Evolutionary conservation across 1,284 basidiomycete genomes (phyloP).

Genomic region (Vanrija humicola): DNA sequence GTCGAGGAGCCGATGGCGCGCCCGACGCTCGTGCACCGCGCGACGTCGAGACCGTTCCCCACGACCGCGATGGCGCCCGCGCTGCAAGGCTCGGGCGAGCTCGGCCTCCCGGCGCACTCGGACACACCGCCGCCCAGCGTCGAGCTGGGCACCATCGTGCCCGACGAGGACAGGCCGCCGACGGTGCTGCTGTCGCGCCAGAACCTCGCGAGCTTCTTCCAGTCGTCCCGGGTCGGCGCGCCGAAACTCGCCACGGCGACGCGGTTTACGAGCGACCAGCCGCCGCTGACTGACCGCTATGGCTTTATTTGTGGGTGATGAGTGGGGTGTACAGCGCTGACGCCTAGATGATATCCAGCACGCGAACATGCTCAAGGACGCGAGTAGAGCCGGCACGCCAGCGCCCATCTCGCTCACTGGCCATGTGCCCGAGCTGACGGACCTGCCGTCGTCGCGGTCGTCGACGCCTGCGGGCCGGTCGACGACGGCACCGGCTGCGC

Average conservation of each 20-base stretch:
- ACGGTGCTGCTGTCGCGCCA: constrained; percentile 50
- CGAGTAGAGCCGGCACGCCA: constrained; percentile 48
- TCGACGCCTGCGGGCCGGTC: not conserved
- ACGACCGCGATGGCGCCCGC: constrained; percentile 27
- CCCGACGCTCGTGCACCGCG: constrained; percentile 48
- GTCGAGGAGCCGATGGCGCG: constrained; percentile 28
- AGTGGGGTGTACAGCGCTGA: not conserved
- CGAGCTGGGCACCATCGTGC: constrained; percentile 85
- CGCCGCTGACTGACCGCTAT: constrained; percentile 78
- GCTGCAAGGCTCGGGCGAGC: not conserved
- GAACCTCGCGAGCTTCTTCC: constrained; percentile 43
- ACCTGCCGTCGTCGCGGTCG: not conserved
- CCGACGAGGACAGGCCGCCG: constrained; percentile 77
- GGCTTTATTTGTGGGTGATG: constrained; percentile 82
- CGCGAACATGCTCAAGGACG: constrained; percentile 68
- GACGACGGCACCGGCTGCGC: not conserved
- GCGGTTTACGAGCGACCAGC: constrained; percentile 58
- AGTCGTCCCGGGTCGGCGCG: constrained; percentile 29
- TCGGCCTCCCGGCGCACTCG: constrained; percentile 5
- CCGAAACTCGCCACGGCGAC: constrained; percentile 48
- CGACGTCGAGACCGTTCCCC: constrained; percentile 31
- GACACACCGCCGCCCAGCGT: constrained; percentile 53
- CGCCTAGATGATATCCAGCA: constrained; percentile 74
- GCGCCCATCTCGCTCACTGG: constrained; percentile 43
- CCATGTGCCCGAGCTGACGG: constrained; percentile 15